Percentiles rank a stretch among this genome's conserved stretches.
phyloP scores from a whole-genome alignment of 2,329 filamentous ascomycete species.

The Meredithiella fracta region DNA sequence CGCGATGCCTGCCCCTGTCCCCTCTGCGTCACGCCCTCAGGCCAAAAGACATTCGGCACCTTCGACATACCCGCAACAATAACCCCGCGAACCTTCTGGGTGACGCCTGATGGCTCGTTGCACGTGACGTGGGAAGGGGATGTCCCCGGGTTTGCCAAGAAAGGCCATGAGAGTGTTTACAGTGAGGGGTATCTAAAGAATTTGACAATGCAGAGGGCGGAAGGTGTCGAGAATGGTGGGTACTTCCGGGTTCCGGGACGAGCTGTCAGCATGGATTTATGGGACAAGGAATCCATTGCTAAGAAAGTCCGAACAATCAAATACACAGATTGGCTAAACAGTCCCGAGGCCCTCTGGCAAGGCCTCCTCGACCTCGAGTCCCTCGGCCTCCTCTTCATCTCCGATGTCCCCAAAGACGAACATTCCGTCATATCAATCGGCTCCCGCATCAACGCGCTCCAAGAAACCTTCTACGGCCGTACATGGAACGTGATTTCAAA shows the following conservation, averaged over 20 bases:
- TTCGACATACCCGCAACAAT: conserved; percentile 25
- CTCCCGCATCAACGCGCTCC: conserved; percentile 56
- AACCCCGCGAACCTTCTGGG: conserved; percentile 20
- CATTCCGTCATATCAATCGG: conserved; percentile 51
- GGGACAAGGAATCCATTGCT: conserved; percentile 25
- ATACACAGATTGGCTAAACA: conserved; percentile 56
- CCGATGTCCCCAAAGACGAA: conserved; percentile 52
- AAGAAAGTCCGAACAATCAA: conserved; percentile 40
- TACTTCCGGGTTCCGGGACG: conserved; percentile 16
- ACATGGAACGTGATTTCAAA: conserved; percentile 83
- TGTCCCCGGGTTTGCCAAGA: conserved; percentile 20
- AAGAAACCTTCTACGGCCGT: conserved; percentile 77
- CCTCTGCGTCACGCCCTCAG: conserved; percentile 37
- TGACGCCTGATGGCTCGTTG: conserved; percentile 28
- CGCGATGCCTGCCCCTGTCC: conserved; percentile 40
- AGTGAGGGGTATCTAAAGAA: conserved; percentile 18
- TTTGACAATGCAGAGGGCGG: conserved; percentile 4
- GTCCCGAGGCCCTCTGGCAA: conserved; percentile 35
- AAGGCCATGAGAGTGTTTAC: conserved; percentile 24
- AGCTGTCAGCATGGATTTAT: conserved; percentile 21
- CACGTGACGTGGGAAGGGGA: conserved; percentile 43
- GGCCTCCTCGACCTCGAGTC: conserved; percentile 46
- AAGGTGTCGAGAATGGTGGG: background rate
- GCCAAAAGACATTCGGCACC: conserved; percentile 38
- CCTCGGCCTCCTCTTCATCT: conserved; percentile 63